These are phyloP conservation scores for Oehlia diaphana DNA, from an alignment of 192 early-diverging fungal genomes.

Conservation along the genomic window DNA sequence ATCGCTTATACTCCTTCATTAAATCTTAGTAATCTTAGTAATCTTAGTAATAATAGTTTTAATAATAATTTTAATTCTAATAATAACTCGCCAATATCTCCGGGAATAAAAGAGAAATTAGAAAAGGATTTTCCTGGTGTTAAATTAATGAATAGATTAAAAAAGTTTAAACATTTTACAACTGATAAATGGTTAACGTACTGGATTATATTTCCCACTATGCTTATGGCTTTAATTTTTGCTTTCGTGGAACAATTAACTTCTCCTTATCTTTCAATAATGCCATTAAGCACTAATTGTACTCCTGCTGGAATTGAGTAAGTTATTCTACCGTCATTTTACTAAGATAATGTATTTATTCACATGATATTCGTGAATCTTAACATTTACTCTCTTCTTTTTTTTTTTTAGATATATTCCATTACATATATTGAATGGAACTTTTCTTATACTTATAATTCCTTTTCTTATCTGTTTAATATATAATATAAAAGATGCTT, in stretches of 20 bases:
- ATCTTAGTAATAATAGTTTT: neutral
- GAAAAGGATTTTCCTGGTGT: neutral
- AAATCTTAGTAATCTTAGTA: neutral
- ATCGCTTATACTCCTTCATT: neutral
- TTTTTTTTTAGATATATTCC: slow-evolving; percentile 9
- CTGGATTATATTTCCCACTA: neutral
- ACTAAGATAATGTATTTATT: neutral
- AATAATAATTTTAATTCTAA: neutral
- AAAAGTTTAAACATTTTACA: slow-evolving; percentile 1
- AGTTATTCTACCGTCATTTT: neutral
- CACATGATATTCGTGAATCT: neutral
- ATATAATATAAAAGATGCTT: slow-evolving; percentile 19
- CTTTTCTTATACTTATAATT: neutral
- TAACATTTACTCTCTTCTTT: neutral
- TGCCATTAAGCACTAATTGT: neutral
- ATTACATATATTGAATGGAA: neutral
- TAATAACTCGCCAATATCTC: neutral
- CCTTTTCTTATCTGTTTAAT: slow-evolving; percentile 6
- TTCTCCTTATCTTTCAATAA: neutral
- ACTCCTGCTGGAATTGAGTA: neutral
- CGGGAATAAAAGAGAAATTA: neutral
- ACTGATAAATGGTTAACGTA: slow-evolving; percentile 27
- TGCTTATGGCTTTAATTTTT: neutral
- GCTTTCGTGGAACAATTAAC: neutral
- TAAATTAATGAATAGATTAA: slow-evolving; percentile 4